Evolutionary conservation across 2,329 filamentous ascomycete species (phyloP).

Genomic region (Neopestalotiopsis clavispora): DNA sequence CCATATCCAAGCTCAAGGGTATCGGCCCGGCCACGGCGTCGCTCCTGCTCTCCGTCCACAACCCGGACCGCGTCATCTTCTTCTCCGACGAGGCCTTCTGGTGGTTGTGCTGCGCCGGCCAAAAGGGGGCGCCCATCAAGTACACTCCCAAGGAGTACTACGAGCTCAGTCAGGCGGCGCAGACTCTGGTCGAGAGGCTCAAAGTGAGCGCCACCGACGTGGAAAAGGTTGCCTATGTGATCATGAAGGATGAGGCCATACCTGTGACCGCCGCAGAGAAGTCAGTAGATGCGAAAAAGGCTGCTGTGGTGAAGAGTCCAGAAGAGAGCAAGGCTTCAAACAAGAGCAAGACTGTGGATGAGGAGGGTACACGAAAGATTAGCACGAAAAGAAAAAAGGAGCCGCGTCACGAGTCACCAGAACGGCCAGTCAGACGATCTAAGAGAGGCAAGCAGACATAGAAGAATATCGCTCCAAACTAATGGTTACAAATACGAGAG

Average conservation of each 20-base stretch:
- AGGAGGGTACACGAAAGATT: not conserved
- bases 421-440: not conserved
- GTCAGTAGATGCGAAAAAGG: not conserved
- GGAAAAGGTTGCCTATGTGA: conserved; percentile 74
- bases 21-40: conserved; percentile 83
- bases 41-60: conserved; percentile 70
- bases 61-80: conserved; percentile 67
- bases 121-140: conserved; percentile 58
- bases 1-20: conserved; percentile 68
- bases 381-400: not conserved
- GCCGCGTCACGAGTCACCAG: not conserved
- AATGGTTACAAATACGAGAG: too few species aligned
- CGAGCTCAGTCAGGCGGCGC: conserved; percentile 51
- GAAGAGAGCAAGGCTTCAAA: not conserved
- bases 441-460: not conserved
- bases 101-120: conserved; percentile 67
- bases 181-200: conserved; percentile 52
- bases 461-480: not conserved
- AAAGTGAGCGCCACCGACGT: conserved; percentile 63
- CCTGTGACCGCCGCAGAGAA: not conserved
- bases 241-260: conserved; percentile 53
- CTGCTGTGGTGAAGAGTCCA: too few species aligned
- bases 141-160: conserved; percentile 74
- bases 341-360: not conserved
- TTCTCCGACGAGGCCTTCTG: conserved; percentile 82